Evolutionary conservation across 306 rosid species (phyloP).

Genomic region (Casuarina glauca): DNA sequence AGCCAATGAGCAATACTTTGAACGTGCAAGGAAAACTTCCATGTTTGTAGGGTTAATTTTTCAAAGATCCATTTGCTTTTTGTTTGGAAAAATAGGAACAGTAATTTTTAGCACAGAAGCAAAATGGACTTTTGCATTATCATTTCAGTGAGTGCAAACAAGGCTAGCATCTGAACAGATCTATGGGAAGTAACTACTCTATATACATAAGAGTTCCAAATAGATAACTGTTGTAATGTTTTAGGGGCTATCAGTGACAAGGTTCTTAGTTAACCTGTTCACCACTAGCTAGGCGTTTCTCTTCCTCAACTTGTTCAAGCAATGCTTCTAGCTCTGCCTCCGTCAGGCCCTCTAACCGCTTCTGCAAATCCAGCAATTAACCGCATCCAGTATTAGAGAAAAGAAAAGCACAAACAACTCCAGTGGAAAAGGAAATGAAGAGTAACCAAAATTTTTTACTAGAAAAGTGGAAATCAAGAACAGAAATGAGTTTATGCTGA

Average conservation of each 20-base stretch:
- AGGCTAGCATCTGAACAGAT: neutral
- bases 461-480: neutral
- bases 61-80: no score
- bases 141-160: neutral
- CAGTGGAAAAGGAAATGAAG: neutral
- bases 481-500: neutral
- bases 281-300: slow-evolving; percentile 56
- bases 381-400: slow-evolving; percentile 17
- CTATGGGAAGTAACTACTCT: slow-evolving; percentile 9
- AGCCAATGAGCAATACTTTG: no score
- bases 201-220: slow-evolving; percentile 12
- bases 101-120: neutral
- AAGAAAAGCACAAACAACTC: neutral
- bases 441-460: neutral
- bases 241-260: slow-evolving; percentile 25
- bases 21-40: no score
- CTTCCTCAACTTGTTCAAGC: slow-evolving; percentile 96
- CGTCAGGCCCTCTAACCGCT: slow-evolving; percentile 84
- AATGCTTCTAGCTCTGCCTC: slow-evolving; percentile 88
- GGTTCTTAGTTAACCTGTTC: slow-evolving; percentile 48
- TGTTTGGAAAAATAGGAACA: no score
- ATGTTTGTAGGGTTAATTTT: no score
- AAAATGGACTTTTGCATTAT: neutral
- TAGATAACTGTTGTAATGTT: slow-evolving; percentile 17
- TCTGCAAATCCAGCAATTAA: slow-evolving; percentile 60